phyloP scores from a whole-genome alignment of 768 basidiomycete species.

The Collybiopsis luxurians region DNA sequence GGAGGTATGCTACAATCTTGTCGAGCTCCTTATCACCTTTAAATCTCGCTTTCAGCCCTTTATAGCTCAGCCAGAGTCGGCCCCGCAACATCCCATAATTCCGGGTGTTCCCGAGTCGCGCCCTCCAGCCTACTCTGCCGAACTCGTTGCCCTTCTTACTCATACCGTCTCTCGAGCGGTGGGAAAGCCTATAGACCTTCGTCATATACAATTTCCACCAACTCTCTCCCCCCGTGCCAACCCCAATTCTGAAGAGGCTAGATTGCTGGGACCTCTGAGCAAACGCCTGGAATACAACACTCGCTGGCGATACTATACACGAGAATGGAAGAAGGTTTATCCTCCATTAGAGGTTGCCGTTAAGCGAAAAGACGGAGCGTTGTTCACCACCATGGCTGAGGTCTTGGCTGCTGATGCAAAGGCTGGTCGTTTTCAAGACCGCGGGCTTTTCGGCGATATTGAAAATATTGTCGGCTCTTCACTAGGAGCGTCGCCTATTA shows the following conservation, averaged over 20 bases:
- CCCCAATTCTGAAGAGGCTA: constrained; percentile 55
- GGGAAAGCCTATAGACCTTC: constrained; percentile 40
- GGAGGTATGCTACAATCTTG: constrained; percentile 40
- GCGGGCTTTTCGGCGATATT: constrained; percentile 42
- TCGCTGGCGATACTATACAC: constrained; percentile 61
- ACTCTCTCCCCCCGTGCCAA: constrained; percentile 56
- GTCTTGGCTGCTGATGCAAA: constrained; percentile 25
- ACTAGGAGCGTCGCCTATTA: constrained; percentile 21
- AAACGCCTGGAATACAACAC: constrained; percentile 74
- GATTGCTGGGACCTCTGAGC: constrained; percentile 62
- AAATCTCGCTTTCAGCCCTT: constrained; percentile 44
- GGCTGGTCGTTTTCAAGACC: constrained; percentile 39
- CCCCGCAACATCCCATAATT: constrained; percentile 47
- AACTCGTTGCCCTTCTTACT: constrained; percentile 60
- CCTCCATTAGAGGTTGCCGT: constrained; percentile 59
- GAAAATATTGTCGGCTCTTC: constrained; percentile 39
- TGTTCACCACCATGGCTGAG: not conserved
- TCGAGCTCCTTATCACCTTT: not conserved
- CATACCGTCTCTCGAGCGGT: constrained; percentile 43
- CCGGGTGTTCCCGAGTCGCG: constrained; percentile 47
- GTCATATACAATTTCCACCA: constrained; percentile 47
- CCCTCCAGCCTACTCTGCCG: constrained; percentile 65
- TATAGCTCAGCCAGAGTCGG: constrained; percentile 39
- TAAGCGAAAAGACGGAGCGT: not conserved
- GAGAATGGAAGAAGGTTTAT: constrained; percentile 50